phyloP scores from a whole-genome alignment of 768 basidiomycete species.

The Pleurotus salmoneostramineus region DNA sequence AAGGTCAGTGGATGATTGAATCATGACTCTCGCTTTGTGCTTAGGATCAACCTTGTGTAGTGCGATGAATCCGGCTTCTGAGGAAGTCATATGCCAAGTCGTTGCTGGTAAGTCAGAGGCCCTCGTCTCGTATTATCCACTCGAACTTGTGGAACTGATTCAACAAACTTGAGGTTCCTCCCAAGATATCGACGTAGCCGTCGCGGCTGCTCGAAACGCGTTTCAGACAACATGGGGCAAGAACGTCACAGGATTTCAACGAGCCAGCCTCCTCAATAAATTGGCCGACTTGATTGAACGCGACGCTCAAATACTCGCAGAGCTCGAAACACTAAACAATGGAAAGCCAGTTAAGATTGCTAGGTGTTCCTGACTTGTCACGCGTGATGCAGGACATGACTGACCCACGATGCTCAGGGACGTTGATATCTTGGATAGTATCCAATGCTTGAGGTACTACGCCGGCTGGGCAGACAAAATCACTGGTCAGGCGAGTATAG shows the following conservation, averaged over 20 bases:
- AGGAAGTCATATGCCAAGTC: no score
- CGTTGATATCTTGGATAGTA: slow-evolving; percentile 43
- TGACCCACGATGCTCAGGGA: slow-evolving; percentile 17
- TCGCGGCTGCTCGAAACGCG: slow-evolving; percentile 15
- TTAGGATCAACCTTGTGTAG: no score
- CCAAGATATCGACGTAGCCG: no score
- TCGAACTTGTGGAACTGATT: no score
- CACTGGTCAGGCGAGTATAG: slow-evolving; percentile 48
- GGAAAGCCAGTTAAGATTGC: slow-evolving; percentile 18
- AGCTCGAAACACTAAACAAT: slow-evolving; percentile 71
- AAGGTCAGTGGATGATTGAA: background rate
- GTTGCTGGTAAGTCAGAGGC: no score
- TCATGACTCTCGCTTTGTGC: no score
- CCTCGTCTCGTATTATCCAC: no score
- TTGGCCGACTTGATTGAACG: slow-evolving; percentile 63
- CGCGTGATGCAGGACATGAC: no score
- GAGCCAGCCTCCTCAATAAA: slow-evolving; percentile 54
- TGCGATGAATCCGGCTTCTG: no score
- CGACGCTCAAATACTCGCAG: slow-evolving; percentile 61
- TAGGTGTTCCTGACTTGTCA: no score
- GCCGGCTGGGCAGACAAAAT: slow-evolving; percentile 93
- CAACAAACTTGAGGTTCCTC: no score
- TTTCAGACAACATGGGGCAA: slow-evolving; percentile 67
- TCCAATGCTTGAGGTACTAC: slow-evolving; percentile 67
- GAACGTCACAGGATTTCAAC: slow-evolving; percentile 45